Evolutionary conservation across 257 asterid species (phyloP).

Genomic region (Nicotiana paniculata): DNA sequence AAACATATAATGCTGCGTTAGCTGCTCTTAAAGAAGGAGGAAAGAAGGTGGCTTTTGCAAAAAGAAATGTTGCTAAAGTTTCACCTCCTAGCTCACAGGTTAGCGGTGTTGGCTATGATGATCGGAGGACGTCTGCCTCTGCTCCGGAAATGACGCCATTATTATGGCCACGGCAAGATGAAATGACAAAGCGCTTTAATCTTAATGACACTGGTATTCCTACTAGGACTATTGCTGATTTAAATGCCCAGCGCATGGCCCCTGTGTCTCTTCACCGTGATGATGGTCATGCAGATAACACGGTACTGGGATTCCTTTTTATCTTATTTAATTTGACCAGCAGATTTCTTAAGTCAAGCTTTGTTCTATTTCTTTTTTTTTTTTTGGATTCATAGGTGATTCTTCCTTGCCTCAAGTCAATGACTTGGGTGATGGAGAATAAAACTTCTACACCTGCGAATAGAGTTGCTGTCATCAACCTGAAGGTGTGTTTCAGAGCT

Average conservation of each 20-base stretch:
- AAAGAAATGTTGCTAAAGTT: conserved; percentile 53
- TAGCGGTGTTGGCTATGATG: conserved; percentile 48
- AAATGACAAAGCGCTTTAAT: conserved; percentile 44
- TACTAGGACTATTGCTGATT: conserved; percentile 35
- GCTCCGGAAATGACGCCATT: conserved; percentile 52
- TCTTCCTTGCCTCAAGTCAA: conserved; percentile 83
- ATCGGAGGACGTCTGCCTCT: conserved; percentile 31
- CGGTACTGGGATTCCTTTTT: conserved; percentile 34
- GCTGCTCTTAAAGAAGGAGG: conserved; percentile 61
- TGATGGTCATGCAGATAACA: conserved; percentile 47
- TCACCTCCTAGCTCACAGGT: conserved; percentile 49
- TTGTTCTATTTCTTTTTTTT: not conserved
- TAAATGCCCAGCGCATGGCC: conserved; percentile 41
- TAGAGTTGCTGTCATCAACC: conserved; percentile 74
- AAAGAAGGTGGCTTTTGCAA: conserved; percentile 55
- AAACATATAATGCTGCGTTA: conserved; percentile 57
- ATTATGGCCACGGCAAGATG: conserved; percentile 82
- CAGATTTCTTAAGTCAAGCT: not conserved
- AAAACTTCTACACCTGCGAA: conserved; percentile 54
- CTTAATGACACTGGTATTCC: conserved; percentile 51
- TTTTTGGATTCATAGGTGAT: conserved; percentile 36
- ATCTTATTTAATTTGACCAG: not conserved
- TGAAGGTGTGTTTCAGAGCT: conserved; percentile 52
- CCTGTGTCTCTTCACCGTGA: conserved; percentile 53
- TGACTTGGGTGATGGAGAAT: conserved; percentile 96